Base-by-base conservation (phyloP, 345 rosid species). In the Fremontodendron californicum region DNA sequence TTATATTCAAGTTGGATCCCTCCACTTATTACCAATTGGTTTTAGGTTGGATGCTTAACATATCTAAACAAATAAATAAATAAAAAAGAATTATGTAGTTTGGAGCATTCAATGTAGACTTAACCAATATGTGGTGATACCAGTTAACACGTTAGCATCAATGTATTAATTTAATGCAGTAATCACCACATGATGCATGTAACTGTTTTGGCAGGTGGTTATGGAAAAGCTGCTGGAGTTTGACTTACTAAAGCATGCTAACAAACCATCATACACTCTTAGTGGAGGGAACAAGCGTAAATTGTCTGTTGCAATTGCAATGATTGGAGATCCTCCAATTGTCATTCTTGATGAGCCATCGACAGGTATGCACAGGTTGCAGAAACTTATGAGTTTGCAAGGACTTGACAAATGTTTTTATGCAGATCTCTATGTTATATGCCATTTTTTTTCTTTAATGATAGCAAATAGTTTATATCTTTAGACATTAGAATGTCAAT, bases 281-380 rank as follows among this genome's bases (percentile, higher is more conserved):
- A 93, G 99, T 78, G 97, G 98, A 55, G 99, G 99, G 21, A 95
- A 95, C 85, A 95, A 93, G 81, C 96, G 99, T 57, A 95, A 93
- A 86, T 79, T 95, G 73, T 95, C 99, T 0, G 99, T 95, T 80
- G 99, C 99, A 79, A 93, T 95, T 83, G 99, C 99, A 60, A 95
- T 95, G 99, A 89, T 92, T 79, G 98, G 96, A 57, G 95, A 94
- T 85, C 99, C 99, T 78, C 99, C 98, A 19, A 94, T 94, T 78
- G 95, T 94, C 83, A 86, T 94, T 78, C 98, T 94, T 35, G 98
- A 94, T 80, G 98, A 93, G 83, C 98, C 98, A 81, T 94, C 98
- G 35, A 93, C 98, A 77, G 99, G 99, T 95, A 79, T 71, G n/a
- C 7, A 46, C 33, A 15, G 19, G 16, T 48, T 64, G 48, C 25